Percentiles rank a stretch among this genome's conserved stretches.
phyloP scores from a whole-genome alignment of 495 filamentous ascomycete species.

The Pyrenula massariospora region DNA sequence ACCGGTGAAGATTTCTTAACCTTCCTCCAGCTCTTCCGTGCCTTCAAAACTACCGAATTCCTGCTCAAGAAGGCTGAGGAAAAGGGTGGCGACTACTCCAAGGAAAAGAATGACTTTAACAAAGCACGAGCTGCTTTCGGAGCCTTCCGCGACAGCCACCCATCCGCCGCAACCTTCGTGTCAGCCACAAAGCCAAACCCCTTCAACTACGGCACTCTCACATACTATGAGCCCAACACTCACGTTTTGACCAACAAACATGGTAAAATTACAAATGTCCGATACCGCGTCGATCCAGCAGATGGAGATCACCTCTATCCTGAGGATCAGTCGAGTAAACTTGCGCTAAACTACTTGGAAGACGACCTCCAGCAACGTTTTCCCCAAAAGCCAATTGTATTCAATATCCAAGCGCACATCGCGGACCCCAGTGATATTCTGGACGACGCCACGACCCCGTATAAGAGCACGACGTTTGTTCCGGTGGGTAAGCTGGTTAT shows the following conservation, averaged over 20 bases:
- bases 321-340: conserved; percentile 4
- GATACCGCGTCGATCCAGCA: conserved; percentile 4
- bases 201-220: conserved; percentile 3
- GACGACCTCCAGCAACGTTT: conserved; percentile 5
- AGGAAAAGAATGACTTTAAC: conserved; percentile 4
- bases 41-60: conserved; percentile 1
- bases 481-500: conserved; percentile 3
- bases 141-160: conserved; percentile 5
- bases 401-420: conserved; percentile 6
- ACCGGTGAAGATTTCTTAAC: conserved; percentile 4
- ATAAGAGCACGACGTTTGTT: conserved; percentile 5
- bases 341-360: conserved; percentile 3
- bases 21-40: conserved; percentile 3
- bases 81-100: conserved; percentile 3
- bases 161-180: conserved; percentile 3
- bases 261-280: conserved; percentile 4
- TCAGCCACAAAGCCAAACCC: conserved; percentile 2
- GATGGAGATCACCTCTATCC: conserved; percentile 4
- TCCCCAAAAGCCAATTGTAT: conserved; percentile 3
- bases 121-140: conserved; percentile 5
- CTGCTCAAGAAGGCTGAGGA: not conserved
- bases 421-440: conserved; percentile 4
- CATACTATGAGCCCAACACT: conserved; percentile 3
- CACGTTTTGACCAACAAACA: conserved; percentile 4
- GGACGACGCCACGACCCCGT: conserved; percentile 3